A percentile compares a stretch with the other conserved stretches of the same genome.
These are phyloP conservation scores for Seminavis robusta DNA, from an alignment of 108 stramenopile species.

Conservation along the genomic window DNA sequence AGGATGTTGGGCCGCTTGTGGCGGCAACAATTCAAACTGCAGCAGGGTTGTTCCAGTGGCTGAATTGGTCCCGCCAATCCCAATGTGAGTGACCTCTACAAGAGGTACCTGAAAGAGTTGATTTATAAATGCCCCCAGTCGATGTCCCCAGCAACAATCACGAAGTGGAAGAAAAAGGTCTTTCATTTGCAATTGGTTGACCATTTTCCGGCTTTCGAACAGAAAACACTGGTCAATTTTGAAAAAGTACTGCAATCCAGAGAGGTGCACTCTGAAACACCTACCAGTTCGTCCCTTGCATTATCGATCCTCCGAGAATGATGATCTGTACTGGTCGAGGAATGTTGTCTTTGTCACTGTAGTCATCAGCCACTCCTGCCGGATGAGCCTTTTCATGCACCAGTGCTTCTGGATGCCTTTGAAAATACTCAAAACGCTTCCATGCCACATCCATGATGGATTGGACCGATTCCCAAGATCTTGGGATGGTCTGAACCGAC, in stretches of 20 bases:
- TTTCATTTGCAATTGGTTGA: slow-evolving; percentile 31
- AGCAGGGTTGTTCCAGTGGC: slow-evolving; percentile 60
- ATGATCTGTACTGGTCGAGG: slow-evolving; percentile 63
- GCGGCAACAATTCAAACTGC: slow-evolving; percentile 67
- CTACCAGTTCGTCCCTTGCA: slow-evolving; percentile 68
- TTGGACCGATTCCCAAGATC: not conserved
- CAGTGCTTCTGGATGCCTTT: not conserved
- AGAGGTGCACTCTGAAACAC: not conserved
- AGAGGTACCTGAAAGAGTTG: slow-evolving; percentile 25
- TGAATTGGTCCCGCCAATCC: slow-evolving; percentile 79
- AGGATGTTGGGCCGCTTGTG: slow-evolving; percentile 48
- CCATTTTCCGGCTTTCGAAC: slow-evolving; percentile 45
- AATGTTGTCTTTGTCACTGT: not conserved
- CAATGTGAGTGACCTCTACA: slow-evolving; percentile 51
- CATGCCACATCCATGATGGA: not conserved
- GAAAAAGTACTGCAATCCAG: too few relatives aligned
- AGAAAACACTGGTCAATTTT: too few relatives aligned
- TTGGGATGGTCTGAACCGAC: slow-evolving; percentile 5
- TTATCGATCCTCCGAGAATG: slow-evolving; percentile 70
- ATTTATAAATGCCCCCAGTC: slow-evolving; percentile 43
- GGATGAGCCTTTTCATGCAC: too few relatives aligned
- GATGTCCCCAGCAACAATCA: slow-evolving; percentile 62
- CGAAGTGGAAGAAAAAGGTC: slow-evolving; percentile 41
- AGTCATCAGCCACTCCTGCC: too few relatives aligned
- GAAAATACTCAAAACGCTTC: not conserved